Conservation (phyloP, 2,329 filamentous ascomycete genomes). For the Grosmannia huntii region DNA sequence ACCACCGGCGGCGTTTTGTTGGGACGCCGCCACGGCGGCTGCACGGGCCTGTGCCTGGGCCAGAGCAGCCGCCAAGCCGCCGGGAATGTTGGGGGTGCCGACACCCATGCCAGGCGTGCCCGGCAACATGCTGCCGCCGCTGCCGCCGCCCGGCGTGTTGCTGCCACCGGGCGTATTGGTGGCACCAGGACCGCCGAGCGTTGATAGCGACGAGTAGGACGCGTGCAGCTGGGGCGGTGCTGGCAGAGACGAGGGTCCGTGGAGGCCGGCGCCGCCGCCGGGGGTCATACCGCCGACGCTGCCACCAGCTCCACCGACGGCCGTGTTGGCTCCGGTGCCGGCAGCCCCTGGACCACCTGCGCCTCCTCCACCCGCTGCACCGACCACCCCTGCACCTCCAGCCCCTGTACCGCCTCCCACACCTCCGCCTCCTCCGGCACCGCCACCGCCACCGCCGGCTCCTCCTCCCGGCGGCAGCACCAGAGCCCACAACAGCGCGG, state of each 20-base stretch:
- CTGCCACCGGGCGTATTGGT: not conserved
- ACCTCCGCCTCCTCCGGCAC: constrained; percentile 16
- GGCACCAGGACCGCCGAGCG: not conserved
- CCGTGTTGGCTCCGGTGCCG: not conserved
- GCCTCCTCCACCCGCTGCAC: not conserved
- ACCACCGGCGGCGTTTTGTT: not conserved
- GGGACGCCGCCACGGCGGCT: constrained; percentile 8
- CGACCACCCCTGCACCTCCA: not conserved
- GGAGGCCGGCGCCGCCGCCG: not conserved
- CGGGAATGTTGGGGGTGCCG: constrained; percentile 4
- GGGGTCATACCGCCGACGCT: not conserved
- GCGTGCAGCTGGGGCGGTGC: not conserved
- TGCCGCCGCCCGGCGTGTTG: constrained; percentile 2
- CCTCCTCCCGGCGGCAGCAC: constrained; percentile 55
- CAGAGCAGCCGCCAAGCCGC: constrained; percentile 1
- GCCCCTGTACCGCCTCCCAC: constrained; percentile 9
- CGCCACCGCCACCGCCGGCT: not conserved
- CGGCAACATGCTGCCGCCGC: not conserved
- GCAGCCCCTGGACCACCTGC: not conserved
- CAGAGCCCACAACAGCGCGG: constrained; percentile 72
- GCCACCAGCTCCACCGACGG: constrained; percentile 23
- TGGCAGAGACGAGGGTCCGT: not conserved
- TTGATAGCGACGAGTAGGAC: not conserved
- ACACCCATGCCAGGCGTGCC: constrained; percentile 4
- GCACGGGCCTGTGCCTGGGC: constrained; percentile 12